Conservation (phyloP, 1,139 yeast genomes). For the Candida sp. region DNA sequence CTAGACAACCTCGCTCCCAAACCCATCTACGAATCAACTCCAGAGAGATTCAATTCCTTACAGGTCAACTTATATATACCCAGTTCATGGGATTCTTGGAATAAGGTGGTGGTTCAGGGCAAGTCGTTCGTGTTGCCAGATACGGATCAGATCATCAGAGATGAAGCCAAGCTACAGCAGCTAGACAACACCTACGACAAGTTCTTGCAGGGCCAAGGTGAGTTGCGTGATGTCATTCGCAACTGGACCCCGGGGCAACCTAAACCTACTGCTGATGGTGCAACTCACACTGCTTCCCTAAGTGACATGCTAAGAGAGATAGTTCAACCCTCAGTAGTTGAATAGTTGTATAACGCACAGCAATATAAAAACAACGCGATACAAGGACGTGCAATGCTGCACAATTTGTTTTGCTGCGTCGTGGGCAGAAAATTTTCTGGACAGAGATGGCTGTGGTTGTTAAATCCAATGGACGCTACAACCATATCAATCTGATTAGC, state of each 20-base stretch:
- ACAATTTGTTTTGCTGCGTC: background rate
- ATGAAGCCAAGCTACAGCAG: slow-evolving; percentile 8
- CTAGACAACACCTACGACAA: slow-evolving; percentile 11
- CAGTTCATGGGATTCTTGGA: slow-evolving; percentile 52
- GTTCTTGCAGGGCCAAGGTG: slow-evolving; percentile 2
- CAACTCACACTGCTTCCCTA: background rate
- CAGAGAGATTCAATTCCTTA: background rate
- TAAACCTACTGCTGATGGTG: background rate
- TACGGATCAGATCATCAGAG: slow-evolving; percentile 20
- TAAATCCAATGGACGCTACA: no score
- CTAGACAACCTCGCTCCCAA: slow-evolving; percentile 5
- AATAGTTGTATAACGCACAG: background rate
- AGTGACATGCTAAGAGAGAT: slow-evolving; percentile 10
- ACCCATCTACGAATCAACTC: slow-evolving; percentile 12
- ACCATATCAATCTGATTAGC: no score
- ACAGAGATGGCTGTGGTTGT: background rate
- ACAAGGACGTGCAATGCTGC: background rate
- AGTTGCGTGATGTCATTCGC: background rate
- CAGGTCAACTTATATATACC: slow-evolving; percentile 44
- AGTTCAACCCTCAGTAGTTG: slow-evolving; percentile 10
- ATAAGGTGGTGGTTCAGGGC: slow-evolving; percentile 50
- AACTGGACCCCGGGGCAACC: background rate
- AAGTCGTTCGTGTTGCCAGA: slow-evolving; percentile 24
- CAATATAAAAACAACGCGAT: background rate
- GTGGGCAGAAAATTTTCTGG: background rate